Evolutionary conservation across 495 filamentous ascomycete species (phyloP).

Genomic region (Thermothielavioides terrestris): DNA sequence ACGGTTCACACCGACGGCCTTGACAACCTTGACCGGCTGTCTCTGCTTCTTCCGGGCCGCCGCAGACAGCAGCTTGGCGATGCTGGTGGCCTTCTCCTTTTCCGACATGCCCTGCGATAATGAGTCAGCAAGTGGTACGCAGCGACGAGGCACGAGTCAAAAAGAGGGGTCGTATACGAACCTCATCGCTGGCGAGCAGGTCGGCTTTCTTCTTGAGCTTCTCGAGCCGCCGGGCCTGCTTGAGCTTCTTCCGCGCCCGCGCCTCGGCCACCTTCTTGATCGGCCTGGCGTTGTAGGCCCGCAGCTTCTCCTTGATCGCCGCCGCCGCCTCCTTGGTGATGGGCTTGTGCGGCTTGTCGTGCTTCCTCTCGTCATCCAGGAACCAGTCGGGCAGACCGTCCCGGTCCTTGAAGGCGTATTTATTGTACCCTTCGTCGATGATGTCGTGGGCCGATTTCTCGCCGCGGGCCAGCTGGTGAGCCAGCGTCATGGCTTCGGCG

Average conservation of each 20-base stretch:
- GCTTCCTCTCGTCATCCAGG: slow-evolving; percentile 78
- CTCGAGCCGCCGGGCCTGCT: slow-evolving; percentile 81
- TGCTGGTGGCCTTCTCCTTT: slow-evolving; percentile 84
- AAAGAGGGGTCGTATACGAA: slow-evolving; percentile 1
- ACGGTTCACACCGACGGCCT: slow-evolving; percentile 75
- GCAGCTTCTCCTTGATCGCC: slow-evolving; percentile 92
- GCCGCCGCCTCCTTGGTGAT: slow-evolving; percentile 80
- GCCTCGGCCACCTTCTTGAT: slow-evolving; percentile 99
- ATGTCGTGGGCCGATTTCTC: slow-evolving; percentile 68
- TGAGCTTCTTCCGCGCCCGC: slow-evolving; percentile 92
- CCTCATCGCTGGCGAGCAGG: slow-evolving; percentile 72
- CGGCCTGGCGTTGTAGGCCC: slow-evolving; percentile 88
- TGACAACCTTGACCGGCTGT: slow-evolving; percentile 77
- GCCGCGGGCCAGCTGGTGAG: slow-evolving; percentile 81
- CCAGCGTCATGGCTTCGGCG: slow-evolving; percentile 97
- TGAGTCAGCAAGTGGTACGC: neutral
- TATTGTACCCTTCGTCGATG: slow-evolving; percentile 88
- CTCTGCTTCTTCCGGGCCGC: slow-evolving; percentile 81
- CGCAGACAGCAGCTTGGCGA: slow-evolving; percentile 70
- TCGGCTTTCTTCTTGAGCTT: slow-evolving; percentile 93
- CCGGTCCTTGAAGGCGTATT: slow-evolving; percentile 77
- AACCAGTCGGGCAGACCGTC: slow-evolving; percentile 98
- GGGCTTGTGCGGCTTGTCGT: slow-evolving; percentile 76
- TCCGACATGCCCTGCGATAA: slow-evolving; percentile 62
- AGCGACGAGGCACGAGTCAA: neutral